A percentile compares a stretch with the other conserved stretches of the same genome.
These are phyloP conservation scores for Microbotryum lychnidis-dioicae DNA, from an alignment of 1,284 basidiomycete genomes.

Conservation along the genomic window DNA sequence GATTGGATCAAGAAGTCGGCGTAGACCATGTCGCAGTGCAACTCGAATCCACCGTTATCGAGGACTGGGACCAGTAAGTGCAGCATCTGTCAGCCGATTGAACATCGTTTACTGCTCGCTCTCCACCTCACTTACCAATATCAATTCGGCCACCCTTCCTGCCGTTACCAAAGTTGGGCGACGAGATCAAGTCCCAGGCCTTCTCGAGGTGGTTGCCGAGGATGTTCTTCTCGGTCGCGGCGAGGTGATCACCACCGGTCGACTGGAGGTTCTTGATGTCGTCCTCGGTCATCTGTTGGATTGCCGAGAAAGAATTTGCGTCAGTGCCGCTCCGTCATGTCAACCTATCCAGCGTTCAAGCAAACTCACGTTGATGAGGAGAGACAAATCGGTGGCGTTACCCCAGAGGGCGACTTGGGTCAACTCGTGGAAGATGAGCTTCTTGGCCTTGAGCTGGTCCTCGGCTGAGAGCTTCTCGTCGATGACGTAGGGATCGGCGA, in stretches of 20 bases:
- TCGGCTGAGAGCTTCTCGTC: slow-evolving; percentile 52
- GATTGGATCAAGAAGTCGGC: slow-evolving; percentile 77
- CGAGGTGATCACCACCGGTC: slow-evolving; percentile 88
- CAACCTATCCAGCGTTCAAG: no score
- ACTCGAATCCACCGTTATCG: slow-evolving; percentile 61
- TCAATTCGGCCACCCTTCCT: slow-evolving; percentile 74
- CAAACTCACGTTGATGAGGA: slow-evolving; percentile 66
- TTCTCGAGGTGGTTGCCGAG: slow-evolving; percentile 71
- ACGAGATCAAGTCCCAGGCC: slow-evolving; percentile 68
- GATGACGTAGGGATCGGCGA: slow-evolving; percentile 68
- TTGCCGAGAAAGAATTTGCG: no score
- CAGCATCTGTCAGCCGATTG: not conserved
- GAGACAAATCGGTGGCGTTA: slow-evolving; percentile 91
- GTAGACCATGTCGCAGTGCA: slow-evolving; percentile 95
- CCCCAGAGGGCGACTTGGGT: slow-evolving; percentile 86
- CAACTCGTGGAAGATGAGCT: slow-evolving; percentile 85
- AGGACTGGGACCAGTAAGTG: not conserved
- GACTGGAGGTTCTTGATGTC: slow-evolving; percentile 97
- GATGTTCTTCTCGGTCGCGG: slow-evolving; percentile 90
- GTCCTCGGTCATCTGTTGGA: slow-evolving; percentile 75
- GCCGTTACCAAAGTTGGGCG: slow-evolving; percentile 38
- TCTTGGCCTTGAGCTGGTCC: slow-evolving; percentile 62
- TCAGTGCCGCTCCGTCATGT: not conserved
- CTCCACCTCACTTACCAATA: slow-evolving; percentile 45
- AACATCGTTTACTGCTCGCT: slow-evolving; percentile 13